Evolutionary conservation across 441 rosid genomes (phyloP).

Genomic region (Pelargonium citronellum): DNA sequence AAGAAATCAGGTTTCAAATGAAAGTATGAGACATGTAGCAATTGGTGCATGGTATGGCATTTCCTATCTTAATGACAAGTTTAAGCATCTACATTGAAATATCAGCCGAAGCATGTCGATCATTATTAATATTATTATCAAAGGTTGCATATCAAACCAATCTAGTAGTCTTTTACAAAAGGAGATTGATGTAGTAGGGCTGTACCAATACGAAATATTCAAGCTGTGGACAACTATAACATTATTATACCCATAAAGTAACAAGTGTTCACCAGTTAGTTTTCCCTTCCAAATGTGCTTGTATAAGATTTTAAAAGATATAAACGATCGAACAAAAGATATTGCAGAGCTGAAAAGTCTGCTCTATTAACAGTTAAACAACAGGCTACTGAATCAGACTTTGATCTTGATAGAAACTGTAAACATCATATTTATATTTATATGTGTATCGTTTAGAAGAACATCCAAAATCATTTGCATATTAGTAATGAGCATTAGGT

Average conservation of each 20-base stretch:
- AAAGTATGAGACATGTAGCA: neutral
- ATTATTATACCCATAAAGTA: neutral
- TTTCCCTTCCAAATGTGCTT: neutral
- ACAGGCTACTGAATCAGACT: neutral
- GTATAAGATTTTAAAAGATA: neutral
- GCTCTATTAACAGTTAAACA: neutral
- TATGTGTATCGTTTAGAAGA: neutral
- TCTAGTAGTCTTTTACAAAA: neutral
- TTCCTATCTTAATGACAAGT: neutral
- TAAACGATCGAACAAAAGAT: no score
- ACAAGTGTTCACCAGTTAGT: neutral
- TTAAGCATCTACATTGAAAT: neutral
- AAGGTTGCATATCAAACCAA: neutral
- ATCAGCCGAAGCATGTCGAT: neutral
- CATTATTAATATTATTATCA: neutral
- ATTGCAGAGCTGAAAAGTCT: neutral
- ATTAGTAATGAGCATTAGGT: neutral
- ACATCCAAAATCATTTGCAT: conserved; percentile 17
- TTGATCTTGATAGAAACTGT: neutral
- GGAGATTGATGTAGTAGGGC: neutral
- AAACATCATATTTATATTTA: neutral
- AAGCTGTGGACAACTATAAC: neutral
- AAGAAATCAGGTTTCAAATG: neutral
- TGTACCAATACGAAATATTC: neutral
- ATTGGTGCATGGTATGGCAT: neutral